Evolutionary conservation across 1,284 basidiomycete species (phyloP), one percentile per base, ranked within the genome.

Genomic region (Ustilago loliicola): DNA sequence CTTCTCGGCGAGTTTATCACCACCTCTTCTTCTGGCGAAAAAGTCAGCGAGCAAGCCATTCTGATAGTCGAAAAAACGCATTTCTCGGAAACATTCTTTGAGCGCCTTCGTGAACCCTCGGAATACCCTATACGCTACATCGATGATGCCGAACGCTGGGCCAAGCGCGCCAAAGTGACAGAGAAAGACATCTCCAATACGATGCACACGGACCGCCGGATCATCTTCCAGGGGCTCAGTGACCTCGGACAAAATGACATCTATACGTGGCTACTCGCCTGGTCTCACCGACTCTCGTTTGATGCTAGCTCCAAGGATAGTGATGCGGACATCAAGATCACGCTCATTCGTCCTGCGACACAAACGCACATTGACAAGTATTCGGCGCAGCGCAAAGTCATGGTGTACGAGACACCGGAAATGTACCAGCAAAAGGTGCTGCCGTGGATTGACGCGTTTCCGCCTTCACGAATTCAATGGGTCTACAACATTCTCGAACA

Each of bases 401-500:
- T 98, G 86, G 61, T 81, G 1, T 45, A 54, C 57, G 85, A 86
- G 62, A 85, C 84, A 29, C 82, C 83, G 0, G 73, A 84, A 23
- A 72, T 85, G 63, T 86, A 86, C 56, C 40, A 36, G 11, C 11
- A 64, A 0, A 63, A 74, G 25, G 82, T 84, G 27, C 36, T 58
- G 40, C 85, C 85, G 1, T 86, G 80, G 80, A 84, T 86, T 51
- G 65, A 72, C 2, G 73, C 79, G 11, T 77, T 85, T 30, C 82
- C 83, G 11, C 56, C 71, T 1, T 79, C 80, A 19, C 77, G 84
- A 10, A 93, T 93, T 0, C 90, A 92, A 88, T 99, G 96, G 95
- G 92, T 98, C 0, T 90, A 92, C 77, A 93, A 96, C 77, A 94
- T 99, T 63, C 88, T 98, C 6, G 89, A 90, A 0, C 94, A 95